Conservation (phyloP, 495 filamentous ascomycete genomes). For the Lophiostoma macrostomum region DNA sequence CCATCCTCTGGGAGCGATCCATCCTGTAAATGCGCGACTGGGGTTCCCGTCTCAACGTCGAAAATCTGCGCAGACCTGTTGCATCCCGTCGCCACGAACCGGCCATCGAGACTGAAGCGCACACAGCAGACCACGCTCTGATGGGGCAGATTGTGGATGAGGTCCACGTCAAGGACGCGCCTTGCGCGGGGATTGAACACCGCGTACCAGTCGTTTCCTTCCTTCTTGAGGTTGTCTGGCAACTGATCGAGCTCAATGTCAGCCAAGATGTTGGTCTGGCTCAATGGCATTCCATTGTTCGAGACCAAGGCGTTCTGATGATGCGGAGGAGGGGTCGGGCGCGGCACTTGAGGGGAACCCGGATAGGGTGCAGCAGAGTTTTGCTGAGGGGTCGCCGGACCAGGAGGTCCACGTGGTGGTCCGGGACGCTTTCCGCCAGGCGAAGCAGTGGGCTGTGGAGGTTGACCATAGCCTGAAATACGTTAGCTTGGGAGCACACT, state of each 20-base stretch:
- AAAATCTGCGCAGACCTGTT: conserved; percentile 46
- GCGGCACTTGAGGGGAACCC: conserved; percentile 83
- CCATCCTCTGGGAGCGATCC: conserved; percentile 38
- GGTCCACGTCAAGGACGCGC: conserved; percentile 42
- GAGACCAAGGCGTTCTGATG: conserved; percentile 40
- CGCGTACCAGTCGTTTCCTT: conserved; percentile 43
- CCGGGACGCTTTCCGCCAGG: conserved; percentile 69
- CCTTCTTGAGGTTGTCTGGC: conserved; percentile 61
- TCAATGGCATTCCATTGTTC: conserved; percentile 40
- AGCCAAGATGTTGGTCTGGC: conserved; percentile 73
- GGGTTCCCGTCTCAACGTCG: conserved; percentile 40
- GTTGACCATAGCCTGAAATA: conserved; percentile 35
- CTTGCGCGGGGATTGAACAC: conserved; percentile 43
- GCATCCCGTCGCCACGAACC: conserved; percentile 45
- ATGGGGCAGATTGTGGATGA: conserved; percentile 43
- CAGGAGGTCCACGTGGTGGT: conserved; percentile 54
- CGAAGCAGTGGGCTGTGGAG: conserved; percentile 80
- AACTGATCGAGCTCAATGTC: conserved; percentile 84
- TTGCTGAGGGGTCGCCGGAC: conserved; percentile 87
- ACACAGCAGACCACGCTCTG: conserved; percentile 47
- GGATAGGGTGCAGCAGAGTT: conserved; percentile 77
- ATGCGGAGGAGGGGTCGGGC: conserved; percentile 68
- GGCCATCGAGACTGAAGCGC: conserved; percentile 44
- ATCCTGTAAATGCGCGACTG: conserved; percentile 43
- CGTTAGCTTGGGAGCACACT: conserved; percentile 3